Percentiles rank a stretch among this genome's conserved stretches.
Evolutionary conservation across 176 grass and related monocot genomes (phyloP).

Genomic region (Rhynchospora breviuscula): DNA sequence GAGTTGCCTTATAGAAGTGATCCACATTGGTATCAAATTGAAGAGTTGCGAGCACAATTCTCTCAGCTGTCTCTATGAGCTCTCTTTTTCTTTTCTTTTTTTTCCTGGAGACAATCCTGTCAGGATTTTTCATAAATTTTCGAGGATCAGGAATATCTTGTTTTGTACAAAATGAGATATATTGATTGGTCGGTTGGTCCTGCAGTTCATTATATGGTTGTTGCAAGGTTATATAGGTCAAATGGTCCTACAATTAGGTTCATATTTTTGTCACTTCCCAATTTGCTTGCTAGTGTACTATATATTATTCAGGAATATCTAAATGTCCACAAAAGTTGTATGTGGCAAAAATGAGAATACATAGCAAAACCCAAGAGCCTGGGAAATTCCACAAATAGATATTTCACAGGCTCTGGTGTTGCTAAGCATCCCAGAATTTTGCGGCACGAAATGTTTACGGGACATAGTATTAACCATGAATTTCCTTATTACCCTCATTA

Average conservation of each 20-base stretch:
- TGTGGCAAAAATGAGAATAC: not conserved
- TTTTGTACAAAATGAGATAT: not conserved
- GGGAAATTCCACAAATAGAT: not conserved
- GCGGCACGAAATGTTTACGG: not conserved
- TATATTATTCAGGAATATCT: not conserved
- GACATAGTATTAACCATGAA: not conserved
- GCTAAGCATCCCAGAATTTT: not conserved
- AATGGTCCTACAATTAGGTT: not conserved
- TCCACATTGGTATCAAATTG: constrained; percentile 70
- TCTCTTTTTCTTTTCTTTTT: constrained; percentile 78
- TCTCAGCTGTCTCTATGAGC: constrained; percentile 53
- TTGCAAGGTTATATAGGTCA: constrained; percentile 20
- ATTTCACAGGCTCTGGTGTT: not conserved
- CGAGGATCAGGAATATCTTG: not conserved
- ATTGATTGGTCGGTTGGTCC: not conserved
- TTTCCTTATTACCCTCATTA: not conserved
- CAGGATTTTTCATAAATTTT: not conserved
- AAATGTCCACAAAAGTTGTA: not conserved
- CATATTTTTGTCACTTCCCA: not conserved
- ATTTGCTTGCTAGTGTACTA: not conserved
- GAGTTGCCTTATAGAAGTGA: constrained; percentile 76
- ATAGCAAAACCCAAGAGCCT: not conserved
- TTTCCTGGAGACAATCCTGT: constrained; percentile 58
- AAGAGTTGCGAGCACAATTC: constrained; percentile 61
- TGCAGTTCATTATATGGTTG: not conserved